phyloP scores from a whole-genome alignment of 2,329 filamentous ascomycete genomes.

The Fusarium albidum region DNA sequence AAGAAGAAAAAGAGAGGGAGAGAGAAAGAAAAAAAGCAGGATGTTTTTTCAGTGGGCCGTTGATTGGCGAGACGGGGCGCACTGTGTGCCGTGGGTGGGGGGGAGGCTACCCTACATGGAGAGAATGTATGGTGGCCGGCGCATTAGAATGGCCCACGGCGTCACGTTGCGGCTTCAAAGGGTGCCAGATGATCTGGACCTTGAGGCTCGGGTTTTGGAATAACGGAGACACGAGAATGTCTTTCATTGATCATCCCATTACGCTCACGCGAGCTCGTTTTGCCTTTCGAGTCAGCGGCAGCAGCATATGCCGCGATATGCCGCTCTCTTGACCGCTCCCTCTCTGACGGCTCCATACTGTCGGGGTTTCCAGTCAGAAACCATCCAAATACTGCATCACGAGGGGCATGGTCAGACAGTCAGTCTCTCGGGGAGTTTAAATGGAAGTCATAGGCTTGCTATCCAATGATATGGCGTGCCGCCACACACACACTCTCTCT shows the following conservation, averaged over 20 bases:
- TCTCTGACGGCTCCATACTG: too few species aligned
- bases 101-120: too few species aligned
- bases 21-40: slow-evolving; percentile 3
- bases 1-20: slow-evolving; percentile 28
- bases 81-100: slow-evolving; percentile 12
- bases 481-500: too few species aligned
- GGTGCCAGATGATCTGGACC: neutral
- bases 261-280: slow-evolving; percentile 22
- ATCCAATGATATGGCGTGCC: slow-evolving; percentile 2
- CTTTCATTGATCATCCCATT: neutral
- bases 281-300: neutral
- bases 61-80: slow-evolving; percentile 15
- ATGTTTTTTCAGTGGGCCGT: slow-evolving; percentile 25
- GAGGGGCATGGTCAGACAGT: slow-evolving; percentile 10
- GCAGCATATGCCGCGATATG: neutral
- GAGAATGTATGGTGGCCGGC: too few species aligned
- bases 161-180: neutral
- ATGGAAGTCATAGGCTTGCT: neutral
- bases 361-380: neutral
- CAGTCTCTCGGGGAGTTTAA: slow-evolving; percentile 2
- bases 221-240: neutral
- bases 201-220: neutral
- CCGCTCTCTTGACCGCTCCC: slow-evolving; percentile 6
- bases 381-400: slow-evolving; percentile 14
- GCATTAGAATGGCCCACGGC: neutral